These are phyloP conservation scores for Arthonia radiata DNA, from an alignment of 495 filamentous ascomycete species.

Conservation along the genomic window DNA sequence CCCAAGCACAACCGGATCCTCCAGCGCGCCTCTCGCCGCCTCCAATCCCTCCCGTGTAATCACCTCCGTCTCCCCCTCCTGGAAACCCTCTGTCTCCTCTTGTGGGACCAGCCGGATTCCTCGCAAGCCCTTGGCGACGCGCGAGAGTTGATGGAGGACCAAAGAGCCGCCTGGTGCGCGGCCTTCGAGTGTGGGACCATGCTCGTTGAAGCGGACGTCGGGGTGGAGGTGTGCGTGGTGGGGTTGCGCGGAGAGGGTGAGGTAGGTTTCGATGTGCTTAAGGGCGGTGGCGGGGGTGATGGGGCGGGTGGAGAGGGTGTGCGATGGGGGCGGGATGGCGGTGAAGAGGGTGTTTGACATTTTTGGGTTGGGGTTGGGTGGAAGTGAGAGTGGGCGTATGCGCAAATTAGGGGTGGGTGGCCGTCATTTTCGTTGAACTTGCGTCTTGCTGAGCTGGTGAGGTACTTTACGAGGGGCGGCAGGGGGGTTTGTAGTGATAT, in stretches of 20 bases:
- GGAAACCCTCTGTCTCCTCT: slow-evolving; percentile 3
- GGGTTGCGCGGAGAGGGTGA: slow-evolving; percentile 24
- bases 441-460: too few species aligned
- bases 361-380: not conserved
- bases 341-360: slow-evolving; percentile 17
- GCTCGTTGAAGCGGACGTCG: slow-evolving; percentile 33
- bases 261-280: slow-evolving; percentile 30
- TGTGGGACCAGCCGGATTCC: slow-evolving; percentile 31
- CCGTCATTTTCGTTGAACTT: too few species aligned
- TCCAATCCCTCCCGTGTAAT: slow-evolving; percentile 1
- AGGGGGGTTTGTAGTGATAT: too few species aligned
- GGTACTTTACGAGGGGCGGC: too few species aligned
- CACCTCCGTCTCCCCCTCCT: too few species aligned
- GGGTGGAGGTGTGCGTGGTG: slow-evolving; percentile 46
- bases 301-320: not conserved
- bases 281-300: slow-evolving; percentile 28
- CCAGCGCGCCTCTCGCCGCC: slow-evolving; percentile 4
- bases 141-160: slow-evolving; percentile 36
- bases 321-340: slow-evolving; percentile 16
- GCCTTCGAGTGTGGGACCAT: slow-evolving; percentile 25
- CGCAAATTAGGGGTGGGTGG: too few species aligned
- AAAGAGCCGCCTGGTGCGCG: slow-evolving; percentile 25
- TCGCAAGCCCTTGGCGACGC: slow-evolving; percentile 36
- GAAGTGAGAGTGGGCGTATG: slow-evolving; percentile 14
- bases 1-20: slow-evolving; percentile 1